Percentiles rank a stretch among this genome's conserved stretches.
These are phyloP conservation scores for Diutina mesorugosa DNA, from an alignment of 1,139 yeast species.

Conservation along the genomic window DNA sequence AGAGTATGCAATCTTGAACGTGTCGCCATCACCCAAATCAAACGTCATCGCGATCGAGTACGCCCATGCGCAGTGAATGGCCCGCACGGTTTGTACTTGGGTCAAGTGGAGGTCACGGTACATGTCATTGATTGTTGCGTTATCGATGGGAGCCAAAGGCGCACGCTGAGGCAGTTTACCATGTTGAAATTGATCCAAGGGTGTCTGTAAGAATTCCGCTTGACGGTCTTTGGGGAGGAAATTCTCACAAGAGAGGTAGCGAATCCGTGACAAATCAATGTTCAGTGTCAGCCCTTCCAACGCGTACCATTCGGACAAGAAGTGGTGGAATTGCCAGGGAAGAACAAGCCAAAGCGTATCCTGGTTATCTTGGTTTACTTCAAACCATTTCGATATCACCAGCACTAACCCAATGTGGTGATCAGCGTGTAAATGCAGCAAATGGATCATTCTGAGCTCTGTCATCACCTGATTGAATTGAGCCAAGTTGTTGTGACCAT, in stretches of 20 bases:
- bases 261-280: conserved; percentile 29
- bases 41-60: conserved; percentile 59
- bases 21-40: conserved; percentile 11
- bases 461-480: conserved; percentile 25
- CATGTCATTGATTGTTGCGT: conserved; percentile 10
- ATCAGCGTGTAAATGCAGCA: conserved; percentile 94
- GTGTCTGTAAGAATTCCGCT: conserved; percentile 16
- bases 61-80: conserved; percentile 77
- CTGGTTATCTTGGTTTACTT: conserved; percentile 14
- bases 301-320: conserved; percentile 58
- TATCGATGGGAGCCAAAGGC: conserved; percentile 10
- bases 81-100: conserved; percentile 49
- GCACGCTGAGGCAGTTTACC: conserved; percentile 11
- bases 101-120: conserved; percentile 15
- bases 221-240: conserved; percentile 14
- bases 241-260: conserved; percentile 58
- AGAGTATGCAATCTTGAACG: conserved; percentile 71
- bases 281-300: conserved; percentile 28
- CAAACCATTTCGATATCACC: conserved; percentile 58
- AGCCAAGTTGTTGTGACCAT: conserved; percentile 27
- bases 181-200: conserved; percentile 21
- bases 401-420: conserved; percentile 83
- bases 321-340: conserved; percentile 66
- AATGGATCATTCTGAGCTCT: conserved; percentile 53
- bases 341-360: conserved; percentile 41